These are phyloP conservation scores for Curvularia spicifera DNA, from an alignment of 2,329 filamentous ascomycete species.

Conservation along the genomic window DNA sequence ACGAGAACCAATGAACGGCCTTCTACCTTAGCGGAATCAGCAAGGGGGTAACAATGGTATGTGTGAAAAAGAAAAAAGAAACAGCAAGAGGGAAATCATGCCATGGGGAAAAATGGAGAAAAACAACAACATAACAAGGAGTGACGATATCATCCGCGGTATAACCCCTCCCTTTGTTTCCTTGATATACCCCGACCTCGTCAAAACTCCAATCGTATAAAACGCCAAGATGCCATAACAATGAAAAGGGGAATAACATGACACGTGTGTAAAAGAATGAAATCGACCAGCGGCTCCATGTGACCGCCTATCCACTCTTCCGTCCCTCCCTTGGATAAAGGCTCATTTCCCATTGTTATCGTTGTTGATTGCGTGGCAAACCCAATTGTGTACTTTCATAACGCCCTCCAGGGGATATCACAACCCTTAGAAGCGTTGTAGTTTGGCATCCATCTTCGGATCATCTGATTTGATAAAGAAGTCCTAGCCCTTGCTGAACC, in stretches of 20 bases:
- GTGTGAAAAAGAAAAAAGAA: neutral
- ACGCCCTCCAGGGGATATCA: neutral
- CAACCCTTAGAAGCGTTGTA: neutral
- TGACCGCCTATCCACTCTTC: neutral
- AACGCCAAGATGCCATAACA: neutral
- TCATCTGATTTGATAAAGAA: neutral
- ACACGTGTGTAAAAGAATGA: neutral
- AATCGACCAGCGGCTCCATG: neutral
- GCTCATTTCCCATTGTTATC: neutral
- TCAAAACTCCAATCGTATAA: neutral
- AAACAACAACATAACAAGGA: neutral
- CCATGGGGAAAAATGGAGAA: neutral
- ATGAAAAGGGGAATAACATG: neutral
- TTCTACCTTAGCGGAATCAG: neutral
- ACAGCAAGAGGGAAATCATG: neutral
- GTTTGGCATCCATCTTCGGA: neutral
- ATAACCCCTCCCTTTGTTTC: neutral
- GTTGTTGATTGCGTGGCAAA: neutral
- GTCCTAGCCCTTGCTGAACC: constrained; percentile 71
- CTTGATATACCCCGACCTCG: neutral
- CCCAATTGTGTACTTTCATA: neutral
- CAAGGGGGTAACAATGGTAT: neutral
- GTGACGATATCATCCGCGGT: neutral
- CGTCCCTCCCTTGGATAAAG: neutral
- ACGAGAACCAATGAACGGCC: neutral